These are phyloP conservation scores for Boechera stricta DNA, from an alignment of 345 rosid species.

Conservation along the genomic window DNA sequence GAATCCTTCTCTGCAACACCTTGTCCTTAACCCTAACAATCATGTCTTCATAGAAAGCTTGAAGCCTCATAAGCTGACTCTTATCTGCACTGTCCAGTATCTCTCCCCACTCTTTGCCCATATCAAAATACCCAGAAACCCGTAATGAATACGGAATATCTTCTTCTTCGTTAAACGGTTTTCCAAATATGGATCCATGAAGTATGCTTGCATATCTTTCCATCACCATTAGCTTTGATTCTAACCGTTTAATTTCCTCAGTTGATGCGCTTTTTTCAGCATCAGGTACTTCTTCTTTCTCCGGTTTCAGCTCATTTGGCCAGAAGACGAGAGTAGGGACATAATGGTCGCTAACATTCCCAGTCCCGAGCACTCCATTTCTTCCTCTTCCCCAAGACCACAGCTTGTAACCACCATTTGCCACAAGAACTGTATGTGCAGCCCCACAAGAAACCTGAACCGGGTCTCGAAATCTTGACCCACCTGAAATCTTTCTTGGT, in stretches of 20 bases:
- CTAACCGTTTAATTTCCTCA: constrained; percentile 73
- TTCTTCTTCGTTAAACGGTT: constrained; percentile 68
- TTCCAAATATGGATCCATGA: constrained; percentile 81
- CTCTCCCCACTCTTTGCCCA: constrained; percentile 77
- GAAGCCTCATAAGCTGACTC: constrained; percentile 70
- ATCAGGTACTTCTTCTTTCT: constrained; percentile 43
- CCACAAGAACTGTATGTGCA: constrained; percentile 84
- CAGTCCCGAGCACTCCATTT: constrained; percentile 87
- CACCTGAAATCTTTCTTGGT: constrained; percentile 58
- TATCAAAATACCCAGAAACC: constrained; percentile 59
- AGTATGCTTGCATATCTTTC: constrained; percentile 81
- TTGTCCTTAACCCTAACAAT: constrained; percentile 81
- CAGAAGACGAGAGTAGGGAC: constrained; percentile 60
- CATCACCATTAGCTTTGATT: constrained; percentile 64
- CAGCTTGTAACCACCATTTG: constrained; percentile 70
- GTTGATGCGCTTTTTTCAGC: constrained; percentile 54
- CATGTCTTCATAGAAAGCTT: constrained; percentile 76
- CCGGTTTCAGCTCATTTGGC: constrained; percentile 53
- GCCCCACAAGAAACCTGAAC: constrained; percentile 83
- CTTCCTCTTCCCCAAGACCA: constrained; percentile 98
- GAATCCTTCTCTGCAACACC: constrained; percentile 79
- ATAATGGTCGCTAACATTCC: constrained; percentile 54
- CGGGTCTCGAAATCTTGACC: constrained; percentile 61
- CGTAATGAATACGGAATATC: constrained; percentile 66
- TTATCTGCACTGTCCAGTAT: constrained; percentile 80